phyloP scores from a whole-genome alignment of 768 basidiomycete species.

The Trichaptum fuscoviolaceum region DNA sequence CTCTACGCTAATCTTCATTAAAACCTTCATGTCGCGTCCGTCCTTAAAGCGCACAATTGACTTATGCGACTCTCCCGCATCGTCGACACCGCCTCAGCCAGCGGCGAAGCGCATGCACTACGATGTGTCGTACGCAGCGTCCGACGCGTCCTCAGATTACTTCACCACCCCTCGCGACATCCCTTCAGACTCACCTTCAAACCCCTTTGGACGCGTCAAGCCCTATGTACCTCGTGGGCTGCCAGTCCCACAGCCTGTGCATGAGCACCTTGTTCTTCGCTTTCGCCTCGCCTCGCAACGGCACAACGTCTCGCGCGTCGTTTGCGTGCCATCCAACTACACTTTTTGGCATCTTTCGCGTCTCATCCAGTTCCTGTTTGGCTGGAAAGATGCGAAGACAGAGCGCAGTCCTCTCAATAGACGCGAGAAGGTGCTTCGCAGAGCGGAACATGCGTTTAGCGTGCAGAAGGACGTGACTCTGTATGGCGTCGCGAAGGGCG shows the following conservation, averaged over 20 bases:
- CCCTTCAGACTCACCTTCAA: slow-evolving; percentile 65
- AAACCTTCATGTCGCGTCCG: background rate
- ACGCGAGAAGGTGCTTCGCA: slow-evolving; percentile 19
- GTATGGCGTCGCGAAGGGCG: slow-evolving; percentile 29
- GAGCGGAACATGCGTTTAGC: slow-evolving; percentile 50
- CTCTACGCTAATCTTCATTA: background rate
- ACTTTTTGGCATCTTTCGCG: slow-evolving; percentile 61
- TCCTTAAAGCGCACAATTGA: slow-evolving; percentile 10
- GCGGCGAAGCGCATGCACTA: slow-evolving; percentile 10
- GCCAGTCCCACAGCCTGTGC: slow-evolving; percentile 43
- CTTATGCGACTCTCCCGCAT: slow-evolving; percentile 20
- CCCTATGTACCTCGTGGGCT: slow-evolving; percentile 28
- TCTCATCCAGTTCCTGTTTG: slow-evolving; percentile 59
- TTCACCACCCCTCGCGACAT: slow-evolving; percentile 31
- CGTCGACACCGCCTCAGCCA: slow-evolving; percentile 24
- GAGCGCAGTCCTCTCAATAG: background rate
- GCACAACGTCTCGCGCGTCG: slow-evolving; percentile 57
- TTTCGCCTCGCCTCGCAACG: slow-evolving; percentile 45
- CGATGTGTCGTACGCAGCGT: slow-evolving; percentile 8
- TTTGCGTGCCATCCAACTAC: slow-evolving; percentile 67
- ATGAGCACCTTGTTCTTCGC: slow-evolving; percentile 57
- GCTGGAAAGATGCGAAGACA: slow-evolving; percentile 18
- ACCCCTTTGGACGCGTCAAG: slow-evolving; percentile 60
- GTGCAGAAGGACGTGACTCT: slow-evolving; percentile 43
- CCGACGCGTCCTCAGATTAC: slow-evolving; percentile 12